Evolutionary conservation across 2,329 filamentous ascomycete genomes (phyloP).

Genomic region (Lecanicillium sp.): DNA sequence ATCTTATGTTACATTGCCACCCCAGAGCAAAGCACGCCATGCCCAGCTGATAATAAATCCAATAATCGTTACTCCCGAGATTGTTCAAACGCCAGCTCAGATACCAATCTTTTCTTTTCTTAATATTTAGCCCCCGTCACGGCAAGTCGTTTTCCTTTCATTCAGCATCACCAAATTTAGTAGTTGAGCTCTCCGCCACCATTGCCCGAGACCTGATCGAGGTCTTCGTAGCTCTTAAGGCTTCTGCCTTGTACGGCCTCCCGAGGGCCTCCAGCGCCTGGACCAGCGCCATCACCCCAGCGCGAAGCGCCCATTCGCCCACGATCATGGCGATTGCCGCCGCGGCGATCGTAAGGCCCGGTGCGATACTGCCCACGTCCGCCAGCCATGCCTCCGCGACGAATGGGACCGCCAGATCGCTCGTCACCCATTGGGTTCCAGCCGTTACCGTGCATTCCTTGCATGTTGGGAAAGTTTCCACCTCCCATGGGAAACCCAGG

Average conservation of each 20-base stretch:
- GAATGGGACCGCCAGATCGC: conserved; percentile 58
- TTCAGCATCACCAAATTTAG: conserved; percentile 29
- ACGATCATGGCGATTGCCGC: conserved; percentile 44
- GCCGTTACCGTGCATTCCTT: conserved; percentile 36
- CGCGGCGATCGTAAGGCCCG: conserved; percentile 68
- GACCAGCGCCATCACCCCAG: conserved; percentile 70
- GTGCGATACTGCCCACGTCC: conserved; percentile 48
- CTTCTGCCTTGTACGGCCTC: conserved; percentile 90
- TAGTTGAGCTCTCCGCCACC: conserved; percentile 87
- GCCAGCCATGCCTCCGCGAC: conserved; percentile 53
- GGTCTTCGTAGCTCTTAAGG: conserved; percentile 93
- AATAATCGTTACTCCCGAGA: too few relatives aligned
- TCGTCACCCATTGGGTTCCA: conserved; percentile 47
- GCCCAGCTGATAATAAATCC: too few relatives aligned
- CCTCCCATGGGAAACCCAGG: conserved; percentile 47
- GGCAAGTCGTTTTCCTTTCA: too few relatives aligned
- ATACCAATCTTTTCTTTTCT: too few relatives aligned
- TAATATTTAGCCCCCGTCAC: too few relatives aligned
- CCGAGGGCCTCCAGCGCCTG: conserved; percentile 70
- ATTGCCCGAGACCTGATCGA: conserved; percentile 73
- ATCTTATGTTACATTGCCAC: too few relatives aligned
- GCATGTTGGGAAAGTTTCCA: conserved; percentile 42
- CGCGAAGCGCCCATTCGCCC: conserved; percentile 46
- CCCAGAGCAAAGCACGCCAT: too few relatives aligned
- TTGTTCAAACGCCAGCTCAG: too few relatives aligned